Percentiles rank a stretch among this genome's conserved stretches.
Evolutionary conservation across 331 rosid species (phyloP).

Genomic region (Quercus tomentella): DNA sequence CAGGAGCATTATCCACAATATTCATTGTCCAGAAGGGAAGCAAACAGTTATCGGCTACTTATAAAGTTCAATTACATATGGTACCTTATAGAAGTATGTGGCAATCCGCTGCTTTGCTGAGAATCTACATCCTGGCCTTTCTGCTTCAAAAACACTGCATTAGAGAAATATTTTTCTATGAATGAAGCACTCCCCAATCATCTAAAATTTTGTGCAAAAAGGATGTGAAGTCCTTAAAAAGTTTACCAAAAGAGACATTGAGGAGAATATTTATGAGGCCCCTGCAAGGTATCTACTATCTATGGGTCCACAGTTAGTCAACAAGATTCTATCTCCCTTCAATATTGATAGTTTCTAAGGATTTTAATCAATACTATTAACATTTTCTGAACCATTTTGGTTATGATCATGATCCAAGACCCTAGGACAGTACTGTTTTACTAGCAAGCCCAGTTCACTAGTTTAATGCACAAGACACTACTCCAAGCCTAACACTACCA

Average conservation of each 20-base stretch:
- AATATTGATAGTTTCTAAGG: not conserved
- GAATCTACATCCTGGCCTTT: conserved; percentile 86
- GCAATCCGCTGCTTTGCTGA: conserved; percentile 66
- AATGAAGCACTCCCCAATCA: conserved; percentile 8
- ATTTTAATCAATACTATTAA: not conserved
- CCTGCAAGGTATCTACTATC: not conserved
- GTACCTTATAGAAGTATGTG: conserved; percentile 82
- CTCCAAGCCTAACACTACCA: not conserved
- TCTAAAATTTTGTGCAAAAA: not conserved
- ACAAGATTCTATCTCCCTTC: not conserved
- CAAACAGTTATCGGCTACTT: not conserved
- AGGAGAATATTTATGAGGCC: not conserved
- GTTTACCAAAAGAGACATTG: not conserved
- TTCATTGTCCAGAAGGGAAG: not conserved
- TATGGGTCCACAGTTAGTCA: not conserved
- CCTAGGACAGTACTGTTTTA: not conserved
- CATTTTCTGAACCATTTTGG: not conserved
- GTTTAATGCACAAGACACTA: not conserved
- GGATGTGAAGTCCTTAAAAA: not conserved
- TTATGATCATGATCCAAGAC: not conserved
- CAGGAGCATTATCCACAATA: not conserved
- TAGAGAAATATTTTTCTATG: conserved; percentile 6
- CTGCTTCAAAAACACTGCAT: conserved; percentile 95
- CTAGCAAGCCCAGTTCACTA: not conserved
- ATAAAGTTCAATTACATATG: conserved; percentile 2